These are phyloP conservation scores for Ceratobasidium sp. DNA, from an alignment of 1,284 basidiomycete genomes.

Conservation along the genomic window DNA sequence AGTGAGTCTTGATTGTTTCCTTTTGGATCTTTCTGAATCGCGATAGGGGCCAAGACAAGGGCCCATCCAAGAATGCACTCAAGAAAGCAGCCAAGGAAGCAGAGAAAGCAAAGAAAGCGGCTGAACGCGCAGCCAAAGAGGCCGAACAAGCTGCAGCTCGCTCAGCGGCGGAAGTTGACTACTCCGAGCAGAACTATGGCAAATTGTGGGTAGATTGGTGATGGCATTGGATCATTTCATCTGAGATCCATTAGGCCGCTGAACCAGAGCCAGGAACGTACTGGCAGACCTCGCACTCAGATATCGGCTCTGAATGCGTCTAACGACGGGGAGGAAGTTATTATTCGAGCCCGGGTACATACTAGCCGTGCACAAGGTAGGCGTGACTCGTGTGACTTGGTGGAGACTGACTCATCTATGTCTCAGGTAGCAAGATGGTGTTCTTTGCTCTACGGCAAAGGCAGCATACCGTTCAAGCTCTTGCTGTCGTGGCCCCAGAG, in stretches of 20 bases:
- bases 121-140: constrained; percentile 80
- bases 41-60: constrained; percentile 44
- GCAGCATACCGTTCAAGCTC: constrained; percentile 87
- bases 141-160: constrained; percentile 77
- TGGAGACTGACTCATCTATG: neutral
- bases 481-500: constrained; percentile 77
- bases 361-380: constrained; percentile 88
- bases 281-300: constrained; percentile 57
- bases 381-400: constrained; percentile 23
- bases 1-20: neutral
- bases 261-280: constrained; percentile 83
- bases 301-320: constrained; percentile 73
- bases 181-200: constrained; percentile 87
- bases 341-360: constrained; percentile 90
- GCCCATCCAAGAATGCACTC: constrained; percentile 85
- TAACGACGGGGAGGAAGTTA: constrained; percentile 77
- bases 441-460: constrained; percentile 94
- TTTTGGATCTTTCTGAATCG: neutral
- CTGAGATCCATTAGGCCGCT: constrained; percentile 58
- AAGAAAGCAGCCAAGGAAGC: constrained; percentile 94
- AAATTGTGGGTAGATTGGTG: constrained; percentile 54
- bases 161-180: constrained; percentile 81
- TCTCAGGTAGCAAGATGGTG: constrained; percentile 78
- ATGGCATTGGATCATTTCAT: neutral
- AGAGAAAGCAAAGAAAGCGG: constrained; percentile 91